Conservation (phyloP, 2,329 filamentous ascomycete species). For the Aotearoamyces nothofagi region DNA sequence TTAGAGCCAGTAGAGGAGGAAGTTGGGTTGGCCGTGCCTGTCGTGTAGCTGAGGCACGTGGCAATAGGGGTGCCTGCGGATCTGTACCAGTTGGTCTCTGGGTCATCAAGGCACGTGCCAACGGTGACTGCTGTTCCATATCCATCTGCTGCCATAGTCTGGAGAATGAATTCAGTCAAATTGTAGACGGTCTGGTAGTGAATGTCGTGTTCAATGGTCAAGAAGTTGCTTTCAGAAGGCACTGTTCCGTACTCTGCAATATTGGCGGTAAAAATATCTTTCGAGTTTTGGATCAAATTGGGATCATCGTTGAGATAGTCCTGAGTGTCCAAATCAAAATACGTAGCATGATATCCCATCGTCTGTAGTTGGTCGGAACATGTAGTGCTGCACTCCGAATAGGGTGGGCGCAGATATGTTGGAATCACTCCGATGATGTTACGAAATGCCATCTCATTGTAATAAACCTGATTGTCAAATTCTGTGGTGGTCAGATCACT, state of each 20-base stretch:
- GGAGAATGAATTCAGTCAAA: conserved; percentile 21
- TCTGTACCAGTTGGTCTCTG: conserved; percentile 28
- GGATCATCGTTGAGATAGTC: conserved; percentile 30
- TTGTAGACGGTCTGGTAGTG: conserved; percentile 21
- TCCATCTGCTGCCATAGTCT: conserved; percentile 21
- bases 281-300: conserved; percentile 28
- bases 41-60: too few species aligned
- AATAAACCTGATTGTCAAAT: conserved; percentile 31
- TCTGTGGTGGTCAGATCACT: conserved; percentile 25
- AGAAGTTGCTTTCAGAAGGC: conserved; percentile 18
- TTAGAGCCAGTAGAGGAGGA: conserved; percentile 2
- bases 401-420: conserved; percentile 34
- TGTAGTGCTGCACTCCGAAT: conserved; percentile 26
- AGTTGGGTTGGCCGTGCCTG: too few species aligned
- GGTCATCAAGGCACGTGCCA: conserved; percentile 30
- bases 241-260: conserved; percentile 7
- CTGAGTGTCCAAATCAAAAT: conserved; percentile 34
- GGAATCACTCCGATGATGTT: conserved; percentile 39
- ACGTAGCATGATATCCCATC: conserved; percentile 32
- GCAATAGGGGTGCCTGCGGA: too few species aligned
- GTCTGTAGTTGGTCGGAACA: conserved; percentile 21
- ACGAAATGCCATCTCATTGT: conserved; percentile 37
- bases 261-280: conserved; percentile 22
- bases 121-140: conserved; percentile 26
- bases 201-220: conserved; percentile 33